phyloP scores from a whole-genome alignment of 768 basidiomycete genomes.

The Xanthoconium stramineum region DNA sequence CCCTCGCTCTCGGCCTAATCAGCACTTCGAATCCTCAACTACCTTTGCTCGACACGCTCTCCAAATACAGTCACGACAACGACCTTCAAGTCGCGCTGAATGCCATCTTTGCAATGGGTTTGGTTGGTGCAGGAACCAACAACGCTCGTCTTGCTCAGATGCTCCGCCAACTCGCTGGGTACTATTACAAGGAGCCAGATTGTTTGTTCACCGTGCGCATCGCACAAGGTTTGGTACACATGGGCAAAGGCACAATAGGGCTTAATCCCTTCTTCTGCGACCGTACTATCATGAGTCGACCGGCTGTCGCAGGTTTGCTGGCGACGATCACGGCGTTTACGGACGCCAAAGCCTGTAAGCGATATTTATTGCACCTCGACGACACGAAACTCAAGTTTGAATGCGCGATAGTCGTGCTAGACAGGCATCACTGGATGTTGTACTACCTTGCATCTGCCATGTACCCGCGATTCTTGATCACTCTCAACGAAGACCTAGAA shows the following conservation, averaged over 20 bases:
- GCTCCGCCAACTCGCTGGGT: constrained; percentile 95
- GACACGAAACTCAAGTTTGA: constrained; percentile 1
- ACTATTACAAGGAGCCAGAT: constrained; percentile 97
- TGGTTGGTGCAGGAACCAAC: constrained; percentile 98
- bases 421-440: constrained; percentile 98
- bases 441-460: constrained; percentile 95
- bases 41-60: constrained; percentile 91
- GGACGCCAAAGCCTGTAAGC: constrained; percentile 89
- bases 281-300: constrained; percentile 82
- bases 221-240: constrained; percentile 95
- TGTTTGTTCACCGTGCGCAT: constrained; percentile 95
- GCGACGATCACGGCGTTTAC: constrained; percentile 90
- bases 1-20: constrained; percentile 91
- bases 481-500: constrained; percentile 88
- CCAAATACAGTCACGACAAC: constrained; percentile 98
- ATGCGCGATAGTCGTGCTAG: constrained; percentile 71
- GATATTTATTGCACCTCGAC: neutral
- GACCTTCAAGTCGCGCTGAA: constrained; percentile 96
- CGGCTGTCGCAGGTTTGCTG: constrained; percentile 86
- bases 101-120: constrained; percentile 98
- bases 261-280: constrained; percentile 97
- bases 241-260: constrained; percentile 98
- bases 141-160: constrained; percentile 97
- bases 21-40: constrained; percentile 96
- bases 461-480: constrained; percentile 98